A percentile compares a stretch with the other conserved stretches of the same genome.
Conservation (phyloP, 2,329 filamentous ascomycete species). For the Purpureocillium lavendulum region DNA sequence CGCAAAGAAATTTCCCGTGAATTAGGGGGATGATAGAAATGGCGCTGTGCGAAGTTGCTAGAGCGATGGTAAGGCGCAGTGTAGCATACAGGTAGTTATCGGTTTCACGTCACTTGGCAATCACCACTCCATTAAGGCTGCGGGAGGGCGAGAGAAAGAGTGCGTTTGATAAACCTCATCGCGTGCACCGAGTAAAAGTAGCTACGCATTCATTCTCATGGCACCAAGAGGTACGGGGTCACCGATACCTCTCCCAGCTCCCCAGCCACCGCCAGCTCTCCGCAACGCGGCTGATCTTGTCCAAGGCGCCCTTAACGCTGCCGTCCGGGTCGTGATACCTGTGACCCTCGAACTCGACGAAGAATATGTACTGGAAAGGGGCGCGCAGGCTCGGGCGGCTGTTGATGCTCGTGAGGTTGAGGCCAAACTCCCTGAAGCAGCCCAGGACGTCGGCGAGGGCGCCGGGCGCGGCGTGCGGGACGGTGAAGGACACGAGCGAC, state of each 20-base stretch:
- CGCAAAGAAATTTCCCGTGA: too few relatives aligned
- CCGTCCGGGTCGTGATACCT: slow-evolving; percentile 39
- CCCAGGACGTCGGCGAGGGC: slow-evolving; percentile 72
- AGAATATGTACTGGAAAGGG: slow-evolving; percentile 90
- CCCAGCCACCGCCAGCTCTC: slow-evolving; percentile 60
- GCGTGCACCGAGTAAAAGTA: too few relatives aligned
- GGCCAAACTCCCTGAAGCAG: slow-evolving; percentile 62
- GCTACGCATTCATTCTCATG: too few relatives aligned
- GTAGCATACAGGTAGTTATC: too few relatives aligned
- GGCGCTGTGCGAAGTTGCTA: too few relatives aligned
- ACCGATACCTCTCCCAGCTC: slow-evolving; percentile 47
- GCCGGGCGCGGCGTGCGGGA: slow-evolving; percentile 70
- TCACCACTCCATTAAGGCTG: too few relatives aligned
- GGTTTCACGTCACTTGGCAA: too few relatives aligned
- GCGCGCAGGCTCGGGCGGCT: slow-evolving; percentile 66
- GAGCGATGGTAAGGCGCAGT: too few relatives aligned
- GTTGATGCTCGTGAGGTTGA: slow-evolving; percentile 89
- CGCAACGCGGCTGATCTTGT: slow-evolving; percentile 48
- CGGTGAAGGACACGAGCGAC: slow-evolving; percentile 73
- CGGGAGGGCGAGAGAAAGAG: too few relatives aligned
- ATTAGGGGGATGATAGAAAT: too few relatives aligned
- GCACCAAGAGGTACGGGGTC: slow-evolving; percentile 4
- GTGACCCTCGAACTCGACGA: slow-evolving; percentile 77
- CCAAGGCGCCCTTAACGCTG: slow-evolving; percentile 52
- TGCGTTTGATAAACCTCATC: too few relatives aligned